phyloP scores from a whole-genome alignment of 2,329 filamentous ascomycete species.

The Colletotrichum aenigma region DNA sequence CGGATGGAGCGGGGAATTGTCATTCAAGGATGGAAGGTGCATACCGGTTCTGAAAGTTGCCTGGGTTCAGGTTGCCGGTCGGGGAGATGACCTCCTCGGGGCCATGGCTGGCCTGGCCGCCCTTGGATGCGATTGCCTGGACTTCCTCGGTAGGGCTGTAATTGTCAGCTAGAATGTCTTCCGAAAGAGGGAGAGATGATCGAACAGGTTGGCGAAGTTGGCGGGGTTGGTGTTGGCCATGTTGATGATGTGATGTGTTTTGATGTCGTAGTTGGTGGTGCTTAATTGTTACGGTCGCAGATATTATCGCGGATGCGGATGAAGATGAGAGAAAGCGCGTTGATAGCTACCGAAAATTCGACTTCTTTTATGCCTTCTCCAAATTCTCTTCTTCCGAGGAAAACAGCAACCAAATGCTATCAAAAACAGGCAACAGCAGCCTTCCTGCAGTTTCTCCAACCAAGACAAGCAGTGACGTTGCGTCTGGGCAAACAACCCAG shows the following conservation, averaged over 20 bases:
- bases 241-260: not conserved
- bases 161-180: rapidly evolving
- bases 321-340: too few species aligned
- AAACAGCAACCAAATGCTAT: not conserved
- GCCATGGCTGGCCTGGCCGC: not conserved
- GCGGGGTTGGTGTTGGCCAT: not conserved
- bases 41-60: constrained; percentile 26
- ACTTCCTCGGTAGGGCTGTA: not conserved
- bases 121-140: not conserved
- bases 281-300: too few species aligned
- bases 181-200: too few species aligned
- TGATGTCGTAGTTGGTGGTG: too few species aligned
- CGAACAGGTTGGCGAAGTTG: not conserved
- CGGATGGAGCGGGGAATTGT: too few species aligned
- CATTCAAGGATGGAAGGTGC: not conserved
- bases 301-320: too few species aligned
- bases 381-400: rapidly evolving
- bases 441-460: not conserved
- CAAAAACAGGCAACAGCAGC: not conserved
- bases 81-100: not conserved
- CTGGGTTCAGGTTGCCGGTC: constrained; percentile 21
- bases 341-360: too few species aligned
- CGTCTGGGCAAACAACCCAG: not conserved
- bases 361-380: not conserved
- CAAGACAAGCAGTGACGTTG: not conserved